Evolutionary conservation across 306 rosid species (phyloP), one percentile per base, ranked within the genome.

Genomic region (Fragaria ananassa): DNA sequence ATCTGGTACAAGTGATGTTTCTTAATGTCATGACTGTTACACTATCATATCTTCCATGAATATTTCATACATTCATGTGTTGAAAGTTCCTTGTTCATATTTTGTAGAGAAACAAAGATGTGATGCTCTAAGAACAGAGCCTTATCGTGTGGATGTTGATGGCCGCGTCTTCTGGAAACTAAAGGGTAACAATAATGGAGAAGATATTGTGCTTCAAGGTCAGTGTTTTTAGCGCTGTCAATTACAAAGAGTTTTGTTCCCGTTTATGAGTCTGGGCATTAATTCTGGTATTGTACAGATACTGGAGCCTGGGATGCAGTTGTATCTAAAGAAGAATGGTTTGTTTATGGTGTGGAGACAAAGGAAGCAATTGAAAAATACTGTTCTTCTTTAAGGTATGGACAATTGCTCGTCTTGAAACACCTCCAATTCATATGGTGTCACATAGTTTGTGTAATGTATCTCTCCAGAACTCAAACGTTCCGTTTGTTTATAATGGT

Each of bases 201-300:
- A 65, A 31, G 72, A 71, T 67, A 62, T 83, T 45, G 70, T 85
- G 78, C 85, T 83, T 65, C 89, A 83, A 85, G 91, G 91, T 81
- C 27, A 76, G 81, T 72, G 27, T 41, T 34, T 25, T 53, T 2
- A 29, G 42, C 14, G 8, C 27, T 37, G 23, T 47, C 51, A 25
- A 77, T 23, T 39, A 3, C 7, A 23, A 25, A 29, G 19, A 25
- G 39, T 47, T 50, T 25, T 6, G 35, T 41, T 65, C 51, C 27
- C 39, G 8, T 58, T 8, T 13, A 37, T 56, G 56, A 68, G 34
- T 50, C 44, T 63, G n/a, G 25, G 51, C 12, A 50, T 4, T 19
- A 18, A 37, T 11, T 23, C 47, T n/a, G 62, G 34, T 63, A 21
- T 66, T 27, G 25, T 58, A 39, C 79, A 87, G 91, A 80, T 75